Percentiles rank a stretch among this genome's conserved stretches.
These are phyloP conservation scores for Begonia peltatifolia DNA, from an alignment of 306 rosid genomes.

Conservation along the genomic window DNA sequence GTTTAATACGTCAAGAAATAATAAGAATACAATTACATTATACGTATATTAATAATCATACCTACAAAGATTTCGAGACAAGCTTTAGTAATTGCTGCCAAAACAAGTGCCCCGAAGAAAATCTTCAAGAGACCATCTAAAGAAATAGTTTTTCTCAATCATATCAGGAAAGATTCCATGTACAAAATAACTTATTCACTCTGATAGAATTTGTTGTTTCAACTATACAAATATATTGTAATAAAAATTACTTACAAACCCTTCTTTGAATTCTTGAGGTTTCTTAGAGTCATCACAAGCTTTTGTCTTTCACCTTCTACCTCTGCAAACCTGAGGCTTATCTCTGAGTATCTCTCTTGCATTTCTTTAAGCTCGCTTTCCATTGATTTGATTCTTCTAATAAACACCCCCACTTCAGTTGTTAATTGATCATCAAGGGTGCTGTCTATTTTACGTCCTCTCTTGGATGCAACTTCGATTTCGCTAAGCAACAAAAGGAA, in stretches of 20 bases:
- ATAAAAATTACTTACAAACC: slow-evolving; percentile 16
- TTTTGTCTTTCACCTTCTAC: slow-evolving; percentile 98
- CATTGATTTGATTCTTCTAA: slow-evolving; percentile 63
- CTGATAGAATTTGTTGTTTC: slow-evolving; percentile 22
- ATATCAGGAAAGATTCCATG: background rate
- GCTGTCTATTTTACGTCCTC: slow-evolving; percentile 14
- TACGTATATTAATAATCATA: too few species aligned
- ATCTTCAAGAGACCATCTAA: background rate
- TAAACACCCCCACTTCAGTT: slow-evolving; percentile 32
- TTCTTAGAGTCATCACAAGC: slow-evolving; percentile 83
- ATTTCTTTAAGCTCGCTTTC: slow-evolving; percentile 89
- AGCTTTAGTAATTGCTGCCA: too few species aligned
- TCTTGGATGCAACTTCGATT: slow-evolving; percentile 14
- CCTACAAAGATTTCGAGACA: too few species aligned
- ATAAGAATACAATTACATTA: too few species aligned
- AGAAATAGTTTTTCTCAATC: background rate
- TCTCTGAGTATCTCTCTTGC: slow-evolving; percentile 97
- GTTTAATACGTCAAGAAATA: too few species aligned
- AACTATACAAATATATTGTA: slow-evolving; percentile 32
- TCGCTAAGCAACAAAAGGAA: slow-evolving; percentile 19
- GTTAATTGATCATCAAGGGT: slow-evolving; percentile 11
- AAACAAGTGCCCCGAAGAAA: too few species aligned
- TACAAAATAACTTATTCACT: slow-evolving; percentile 44
- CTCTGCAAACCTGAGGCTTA: slow-evolving; percentile 93
- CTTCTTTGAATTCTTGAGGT: slow-evolving; percentile 50